Evolutionary conservation across 2,329 filamentous ascomycete genomes (phyloP).

Genomic region (Penicillium capsulatum): DNA sequence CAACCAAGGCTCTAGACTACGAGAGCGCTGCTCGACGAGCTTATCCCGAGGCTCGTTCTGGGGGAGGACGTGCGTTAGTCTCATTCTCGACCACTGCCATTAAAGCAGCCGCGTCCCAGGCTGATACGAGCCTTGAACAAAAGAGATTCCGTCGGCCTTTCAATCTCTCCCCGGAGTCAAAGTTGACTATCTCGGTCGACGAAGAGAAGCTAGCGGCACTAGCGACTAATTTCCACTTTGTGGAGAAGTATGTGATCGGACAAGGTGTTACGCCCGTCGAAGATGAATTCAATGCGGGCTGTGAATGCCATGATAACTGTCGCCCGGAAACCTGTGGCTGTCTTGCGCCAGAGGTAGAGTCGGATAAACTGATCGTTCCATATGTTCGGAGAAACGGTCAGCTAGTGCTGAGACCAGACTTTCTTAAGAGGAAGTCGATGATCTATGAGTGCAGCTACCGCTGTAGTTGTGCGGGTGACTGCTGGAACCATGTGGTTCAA

Average conservation of each 20-base stretch:
- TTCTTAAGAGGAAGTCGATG: constrained; percentile 33
- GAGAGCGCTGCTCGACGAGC: not conserved
- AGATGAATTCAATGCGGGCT: constrained; percentile 33
- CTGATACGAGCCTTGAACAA: no score
- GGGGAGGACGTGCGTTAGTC: constrained; percentile 2
- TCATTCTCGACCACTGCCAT: constrained; percentile 1
- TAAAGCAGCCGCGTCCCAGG: no score
- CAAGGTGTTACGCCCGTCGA: constrained; percentile 28
- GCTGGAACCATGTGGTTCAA: constrained; percentile 43
- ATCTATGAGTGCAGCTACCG: constrained; percentile 41
- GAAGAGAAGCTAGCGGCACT: constrained; percentile 22
- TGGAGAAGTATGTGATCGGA: constrained; percentile 35
- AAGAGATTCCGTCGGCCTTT: not conserved
- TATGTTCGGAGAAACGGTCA: constrained; percentile 22
- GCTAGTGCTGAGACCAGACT: constrained; percentile 28
- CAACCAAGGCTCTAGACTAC: constrained; percentile 10
- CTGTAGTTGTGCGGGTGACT: constrained; percentile 35
- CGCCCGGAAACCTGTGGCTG: constrained; percentile 28
- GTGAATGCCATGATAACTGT: constrained; percentile 29
- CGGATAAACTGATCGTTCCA: constrained; percentile 28
- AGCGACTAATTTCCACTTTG: constrained; percentile 37
- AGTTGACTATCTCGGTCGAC: constrained; percentile 5
- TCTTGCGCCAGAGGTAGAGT: constrained; percentile 29
- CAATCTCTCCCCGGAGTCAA: constrained; percentile 23
- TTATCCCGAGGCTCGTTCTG: constrained; percentile 4